These are phyloP conservation scores for Arthroderma uncinatum DNA, from an alignment of 2,329 filamentous ascomycete genomes.

Conservation along the genomic window DNA sequence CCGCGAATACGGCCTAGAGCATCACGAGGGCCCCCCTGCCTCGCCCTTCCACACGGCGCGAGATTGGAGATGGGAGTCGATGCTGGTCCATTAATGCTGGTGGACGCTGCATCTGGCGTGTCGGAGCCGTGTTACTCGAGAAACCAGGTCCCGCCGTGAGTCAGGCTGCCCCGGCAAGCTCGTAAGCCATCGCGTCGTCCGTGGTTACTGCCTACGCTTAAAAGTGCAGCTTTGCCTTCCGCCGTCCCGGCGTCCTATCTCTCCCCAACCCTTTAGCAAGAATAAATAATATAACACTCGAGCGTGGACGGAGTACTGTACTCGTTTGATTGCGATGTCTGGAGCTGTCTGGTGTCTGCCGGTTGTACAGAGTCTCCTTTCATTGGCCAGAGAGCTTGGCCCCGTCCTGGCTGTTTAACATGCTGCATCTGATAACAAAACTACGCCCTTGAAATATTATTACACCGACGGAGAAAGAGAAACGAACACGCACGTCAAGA, in stretches of 20 bases:
- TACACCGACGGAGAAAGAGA: not conserved
- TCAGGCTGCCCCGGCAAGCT: too few species aligned
- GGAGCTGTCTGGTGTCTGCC: not conserved
- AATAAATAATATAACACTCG: too few species aligned
- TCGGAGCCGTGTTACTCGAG: too few species aligned
- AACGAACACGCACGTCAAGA: not conserved
- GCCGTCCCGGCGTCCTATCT: too few species aligned
- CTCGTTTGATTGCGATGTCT: not conserved
- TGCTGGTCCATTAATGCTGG: too few species aligned
- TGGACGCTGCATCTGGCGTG: too few species aligned
- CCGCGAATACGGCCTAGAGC: not conserved
- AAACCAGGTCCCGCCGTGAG: too few species aligned
- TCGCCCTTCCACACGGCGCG: not conserved
- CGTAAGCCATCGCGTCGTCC: too few species aligned
- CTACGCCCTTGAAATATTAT: not conserved
- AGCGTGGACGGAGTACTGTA: too few species aligned
- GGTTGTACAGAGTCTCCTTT: not conserved
- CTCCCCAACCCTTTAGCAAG: too few species aligned
- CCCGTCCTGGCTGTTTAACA: not conserved
- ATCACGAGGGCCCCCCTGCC: constrained; percentile 30
- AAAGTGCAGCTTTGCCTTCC: too few species aligned
- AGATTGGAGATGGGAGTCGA: not conserved
- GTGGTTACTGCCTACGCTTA: too few species aligned
- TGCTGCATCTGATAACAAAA: not conserved
- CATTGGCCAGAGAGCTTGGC: constrained; percentile 1